Percentiles rank a stretch among this genome's conserved stretches.
Conservation (phyloP, 371 early-diverging fungal genomes). For the Mortierella sp. region DNA sequence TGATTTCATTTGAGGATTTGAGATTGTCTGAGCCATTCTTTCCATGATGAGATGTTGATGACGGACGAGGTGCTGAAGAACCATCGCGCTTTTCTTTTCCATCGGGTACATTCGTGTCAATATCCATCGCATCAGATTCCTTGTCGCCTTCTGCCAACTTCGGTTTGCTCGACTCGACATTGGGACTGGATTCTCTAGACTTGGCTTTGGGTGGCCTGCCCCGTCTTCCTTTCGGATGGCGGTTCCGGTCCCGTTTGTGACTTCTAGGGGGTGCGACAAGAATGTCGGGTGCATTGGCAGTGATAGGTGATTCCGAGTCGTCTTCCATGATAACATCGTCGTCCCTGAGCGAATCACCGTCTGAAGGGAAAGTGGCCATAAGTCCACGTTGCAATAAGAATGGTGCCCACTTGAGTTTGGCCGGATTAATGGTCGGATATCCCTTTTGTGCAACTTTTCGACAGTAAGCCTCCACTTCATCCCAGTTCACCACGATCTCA, state of each 20-base stretch:
- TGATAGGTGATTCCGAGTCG: background rate
- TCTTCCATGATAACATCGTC: slow-evolving; percentile 12
- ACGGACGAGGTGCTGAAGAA: no score
- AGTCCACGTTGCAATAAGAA: slow-evolving; percentile 61
- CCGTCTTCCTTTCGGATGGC: no score
- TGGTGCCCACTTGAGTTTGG: slow-evolving; percentile 73
- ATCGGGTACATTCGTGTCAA: no score
- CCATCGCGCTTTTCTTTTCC: no score
- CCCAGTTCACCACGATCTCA: slow-evolving; percentile 53
- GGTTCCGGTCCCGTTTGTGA: no score
- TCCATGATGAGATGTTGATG: background rate
- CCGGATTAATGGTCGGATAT: slow-evolving; percentile 60
- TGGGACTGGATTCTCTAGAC: no score
- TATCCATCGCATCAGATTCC: no score
- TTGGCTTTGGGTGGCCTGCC: no score
- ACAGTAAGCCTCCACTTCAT: slow-evolving; percentile 56
- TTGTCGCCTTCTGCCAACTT: no score
- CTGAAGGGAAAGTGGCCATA: slow-evolving; percentile 21
- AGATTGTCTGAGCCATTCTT: background rate
- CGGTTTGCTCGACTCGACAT: no score
- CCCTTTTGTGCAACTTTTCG: slow-evolving; percentile 57
- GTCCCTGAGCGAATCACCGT: slow-evolving; percentile 9
- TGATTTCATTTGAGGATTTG: slow-evolving; percentile 12
- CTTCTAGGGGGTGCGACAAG: no score
- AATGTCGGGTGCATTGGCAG: no score